Percentiles rank a stretch among this genome's conserved stretches.
Evolutionary conservation across 371 early-diverging fungal species (phyloP).

Genomic region (Batkoa obscura): DNA sequence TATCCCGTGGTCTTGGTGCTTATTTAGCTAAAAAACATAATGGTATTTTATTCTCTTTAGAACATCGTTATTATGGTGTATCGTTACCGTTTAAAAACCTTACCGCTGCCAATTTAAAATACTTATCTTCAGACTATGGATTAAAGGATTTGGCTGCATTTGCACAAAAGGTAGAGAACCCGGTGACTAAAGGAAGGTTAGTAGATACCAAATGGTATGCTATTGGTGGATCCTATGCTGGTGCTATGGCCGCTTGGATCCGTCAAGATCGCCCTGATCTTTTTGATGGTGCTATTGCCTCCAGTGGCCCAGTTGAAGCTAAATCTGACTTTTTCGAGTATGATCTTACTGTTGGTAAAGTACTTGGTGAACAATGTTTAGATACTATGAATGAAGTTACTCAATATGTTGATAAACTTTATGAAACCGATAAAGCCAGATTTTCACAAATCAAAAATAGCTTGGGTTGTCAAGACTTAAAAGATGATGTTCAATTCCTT

Average conservation of each 20-base stretch:
- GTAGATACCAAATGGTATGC: conserved; percentile 35
- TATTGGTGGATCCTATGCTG: conserved; percentile 50
- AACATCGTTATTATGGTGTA: conserved; percentile 55
- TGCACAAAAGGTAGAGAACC: conserved; percentile 15
- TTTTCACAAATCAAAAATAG: not conserved
- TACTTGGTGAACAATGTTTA: not conserved
- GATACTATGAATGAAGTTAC: not conserved
- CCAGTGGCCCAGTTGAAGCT: conserved; percentile 45
- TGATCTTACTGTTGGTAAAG: conserved; percentile 9
- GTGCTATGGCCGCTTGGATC: conserved; percentile 51
- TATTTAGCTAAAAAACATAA: conserved; percentile 29
- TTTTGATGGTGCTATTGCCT: conserved; percentile 44
- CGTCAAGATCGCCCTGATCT: conserved; percentile 40
- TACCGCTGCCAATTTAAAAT: conserved; percentile 15
- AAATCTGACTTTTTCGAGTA: conserved; percentile 37
- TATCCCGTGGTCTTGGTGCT: conserved; percentile 10
- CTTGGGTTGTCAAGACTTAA: not conserved
- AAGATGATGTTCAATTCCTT: not conserved
- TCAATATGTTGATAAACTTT: conserved; percentile 1
- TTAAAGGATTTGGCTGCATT: conserved; percentile 42
- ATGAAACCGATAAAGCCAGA: not conserved
- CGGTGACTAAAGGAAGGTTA: not conserved
- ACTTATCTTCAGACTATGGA: conserved; percentile 31
- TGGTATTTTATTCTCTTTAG: conserved; percentile 44
- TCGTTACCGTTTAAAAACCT: conserved; percentile 23